Percentiles rank a stretch among this genome's conserved stretches.
phyloP scores from a whole-genome alignment of 2,329 filamentous ascomycete species.

The Stagonosporopsis cucurbitacearum region DNA sequence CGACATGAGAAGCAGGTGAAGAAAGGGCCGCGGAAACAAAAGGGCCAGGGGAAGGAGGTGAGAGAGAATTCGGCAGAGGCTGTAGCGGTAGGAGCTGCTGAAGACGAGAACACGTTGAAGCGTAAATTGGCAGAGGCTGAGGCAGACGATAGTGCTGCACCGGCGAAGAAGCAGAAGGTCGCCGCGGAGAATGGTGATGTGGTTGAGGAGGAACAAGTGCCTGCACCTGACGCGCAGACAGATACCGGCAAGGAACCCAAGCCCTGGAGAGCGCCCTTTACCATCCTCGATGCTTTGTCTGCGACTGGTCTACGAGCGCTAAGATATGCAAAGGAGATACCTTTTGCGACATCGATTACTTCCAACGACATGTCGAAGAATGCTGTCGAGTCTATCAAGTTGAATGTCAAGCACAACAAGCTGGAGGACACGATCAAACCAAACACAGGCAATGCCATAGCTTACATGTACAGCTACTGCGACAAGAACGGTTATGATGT shows the following conservation, averaged over 20 bases:
- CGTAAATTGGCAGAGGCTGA: conserved; percentile 32
- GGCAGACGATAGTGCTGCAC: conserved; percentile 18
- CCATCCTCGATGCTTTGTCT: conserved; percentile 93
- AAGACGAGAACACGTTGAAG: conserved; percentile 28
- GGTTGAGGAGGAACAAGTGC: conserved; percentile 11
- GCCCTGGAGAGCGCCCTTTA: conserved; percentile 38
- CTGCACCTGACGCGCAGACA: conserved; percentile 1
- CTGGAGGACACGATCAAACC: conserved; percentile 74
- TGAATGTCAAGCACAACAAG: conserved; percentile 84
- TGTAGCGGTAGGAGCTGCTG: conserved; percentile 1
- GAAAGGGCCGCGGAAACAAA: conserved; percentile 34
- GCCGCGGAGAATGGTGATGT: conserved; percentile 24
- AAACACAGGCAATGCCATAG: conserved; percentile 81
- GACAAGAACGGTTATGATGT: conserved; percentile 76
- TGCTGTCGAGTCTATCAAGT: conserved; percentile 79
- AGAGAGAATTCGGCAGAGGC: conserved; percentile 4
- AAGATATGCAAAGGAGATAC: conserved; percentile 89
- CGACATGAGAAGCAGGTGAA: conserved; percentile 52
- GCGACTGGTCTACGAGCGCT: conserved; percentile 90
- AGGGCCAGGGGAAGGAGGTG: conserved; percentile 18
- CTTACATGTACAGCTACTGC: conserved; percentile 84
- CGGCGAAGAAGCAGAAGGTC: conserved; percentile 37
- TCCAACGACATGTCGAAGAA: conserved; percentile 86
- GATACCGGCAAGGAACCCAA: conserved; percentile 15
- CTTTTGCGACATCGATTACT: conserved; percentile 79